These are phyloP conservation scores for Leccinum disarticulatum DNA, from an alignment of 768 basidiomycete genomes.

Conservation along the genomic window DNA sequence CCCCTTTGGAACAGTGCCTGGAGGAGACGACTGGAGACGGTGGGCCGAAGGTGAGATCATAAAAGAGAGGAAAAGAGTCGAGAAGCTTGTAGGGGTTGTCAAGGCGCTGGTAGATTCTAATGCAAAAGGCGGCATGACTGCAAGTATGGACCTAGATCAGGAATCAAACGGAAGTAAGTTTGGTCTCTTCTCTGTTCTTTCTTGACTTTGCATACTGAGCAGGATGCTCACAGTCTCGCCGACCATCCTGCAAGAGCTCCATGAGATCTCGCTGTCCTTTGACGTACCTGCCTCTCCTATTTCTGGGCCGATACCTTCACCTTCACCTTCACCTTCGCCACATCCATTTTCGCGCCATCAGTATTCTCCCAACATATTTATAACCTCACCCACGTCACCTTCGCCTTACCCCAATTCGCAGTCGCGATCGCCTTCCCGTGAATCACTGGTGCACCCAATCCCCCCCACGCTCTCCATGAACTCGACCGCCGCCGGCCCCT, in stretches of 20 bases:
- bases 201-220: slow-evolving; percentile 3
- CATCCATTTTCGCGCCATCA: slow-evolving; percentile 14
- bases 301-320: slow-evolving; percentile 19
- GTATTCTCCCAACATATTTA: slow-evolving; percentile 64
- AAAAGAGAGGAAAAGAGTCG: slow-evolving; percentile 62
- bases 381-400: slow-evolving; percentile 61
- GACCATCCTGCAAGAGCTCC: slow-evolving; percentile 27
- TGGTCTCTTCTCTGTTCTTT: neutral
- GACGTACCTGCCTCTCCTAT: slow-evolving; percentile 18
- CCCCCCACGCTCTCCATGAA: slow-evolving; percentile 17
- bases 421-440: slow-evolving; percentile 21
- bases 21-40: slow-evolving; percentile 28
- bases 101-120: slow-evolving; percentile 64
- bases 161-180: slow-evolving; percentile 20
- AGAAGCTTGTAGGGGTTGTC: slow-evolving; percentile 58
- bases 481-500: neutral
- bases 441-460: slow-evolving; percentile 11
- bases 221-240: slow-evolving; percentile 16
- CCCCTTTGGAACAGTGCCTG: slow-evolving; percentile 1
- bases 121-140: slow-evolving; percentile 35
- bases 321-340: slow-evolving; percentile 31
- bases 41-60: slow-evolving; percentile 39
- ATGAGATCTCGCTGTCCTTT: slow-evolving; percentile 29
- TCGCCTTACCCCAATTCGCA: slow-evolving; percentile 26
- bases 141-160: slow-evolving; percentile 6